These are phyloP conservation scores for Apiospora malaysiana DNA, from an alignment of 2,329 filamentous ascomycete species.

Conservation along the genomic window DNA sequence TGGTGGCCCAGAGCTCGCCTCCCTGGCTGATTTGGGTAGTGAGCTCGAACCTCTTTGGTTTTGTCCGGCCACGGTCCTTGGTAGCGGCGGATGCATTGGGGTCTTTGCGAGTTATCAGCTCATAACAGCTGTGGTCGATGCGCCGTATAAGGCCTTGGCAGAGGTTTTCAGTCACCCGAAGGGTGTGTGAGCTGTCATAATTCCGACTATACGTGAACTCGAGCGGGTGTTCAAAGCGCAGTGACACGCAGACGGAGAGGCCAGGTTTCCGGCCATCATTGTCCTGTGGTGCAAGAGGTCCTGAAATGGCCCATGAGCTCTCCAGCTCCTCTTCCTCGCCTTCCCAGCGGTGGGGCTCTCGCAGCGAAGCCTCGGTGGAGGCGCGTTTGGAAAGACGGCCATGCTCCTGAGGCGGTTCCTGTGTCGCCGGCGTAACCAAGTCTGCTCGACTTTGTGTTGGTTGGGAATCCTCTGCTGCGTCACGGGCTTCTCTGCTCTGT, in stretches of 20 bases:
- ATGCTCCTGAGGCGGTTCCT: neutral
- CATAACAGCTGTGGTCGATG: constrained; percentile 57
- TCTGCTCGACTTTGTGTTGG: constrained; percentile 1
- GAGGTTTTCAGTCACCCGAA: constrained; percentile 52
- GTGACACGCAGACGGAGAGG: constrained; percentile 50
- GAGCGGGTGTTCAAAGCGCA: constrained; percentile 53
- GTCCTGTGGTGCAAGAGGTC: neutral
- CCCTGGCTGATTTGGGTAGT: constrained; percentile 51
- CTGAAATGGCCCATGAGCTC: constrained; percentile 1
- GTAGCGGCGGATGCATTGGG: constrained; percentile 50
- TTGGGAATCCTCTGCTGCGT: neutral
- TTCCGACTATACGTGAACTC: constrained; percentile 50
- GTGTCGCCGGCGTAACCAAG: neutral
- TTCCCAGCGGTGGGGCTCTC: constrained; percentile 3
- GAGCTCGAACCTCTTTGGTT: constrained; percentile 55
- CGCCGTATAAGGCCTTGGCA: constrained; percentile 56
- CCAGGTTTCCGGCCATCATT: constrained; percentile 25
- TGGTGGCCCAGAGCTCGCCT: constrained; percentile 49
- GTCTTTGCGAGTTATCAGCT: constrained; percentile 60
- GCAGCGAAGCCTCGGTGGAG: neutral
- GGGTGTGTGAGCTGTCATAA: constrained; percentile 52
- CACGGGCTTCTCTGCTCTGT: neutral
- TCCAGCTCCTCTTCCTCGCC: neutral
- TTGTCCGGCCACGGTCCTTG: constrained; percentile 43
- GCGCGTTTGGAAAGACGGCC: neutral